phyloP scores from a whole-genome alignment of 495 filamentous ascomycete genomes.

The Bacidia gigantensis region DNA sequence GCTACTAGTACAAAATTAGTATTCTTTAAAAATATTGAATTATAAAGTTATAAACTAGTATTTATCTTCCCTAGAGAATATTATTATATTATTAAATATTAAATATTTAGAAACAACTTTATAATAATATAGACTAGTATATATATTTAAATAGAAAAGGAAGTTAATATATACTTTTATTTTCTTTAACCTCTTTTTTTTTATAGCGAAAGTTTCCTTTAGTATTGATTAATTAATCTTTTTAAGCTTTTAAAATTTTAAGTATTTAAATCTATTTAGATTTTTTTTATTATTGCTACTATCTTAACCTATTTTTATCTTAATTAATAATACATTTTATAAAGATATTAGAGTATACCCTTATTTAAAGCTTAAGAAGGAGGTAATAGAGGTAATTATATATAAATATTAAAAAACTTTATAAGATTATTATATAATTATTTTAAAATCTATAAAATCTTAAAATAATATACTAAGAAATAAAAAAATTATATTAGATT shows the following conservation, averaged over 20 bases:
- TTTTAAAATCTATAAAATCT: neutral
- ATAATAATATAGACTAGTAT: neutral
- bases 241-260: neutral
- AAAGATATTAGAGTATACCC: conserved; percentile 1
- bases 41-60: conserved; percentile 2
- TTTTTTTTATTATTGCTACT: neutral
- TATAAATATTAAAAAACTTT: neutral
- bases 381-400: neutral
- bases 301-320: neutral
- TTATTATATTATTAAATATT: conserved; percentile 2
- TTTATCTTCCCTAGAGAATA: neutral
- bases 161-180: neutral
- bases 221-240: neutral
- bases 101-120: neutral
- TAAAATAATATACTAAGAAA: conserved; percentile 1
- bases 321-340: neutral
- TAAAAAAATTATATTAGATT: neutral
- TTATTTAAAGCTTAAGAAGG: neutral
- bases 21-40: neutral
- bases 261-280: neutral
- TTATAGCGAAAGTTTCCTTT: neutral
- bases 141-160: neutral
- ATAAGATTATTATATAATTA: neutral
- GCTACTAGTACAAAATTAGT: too few species aligned
- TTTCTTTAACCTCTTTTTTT: neutral